Percentiles rank a stretch among this genome's conserved stretches.
phyloP scores from a whole-genome alignment of 202 grass and related monocot species.

The Panicum hallii region DNA sequence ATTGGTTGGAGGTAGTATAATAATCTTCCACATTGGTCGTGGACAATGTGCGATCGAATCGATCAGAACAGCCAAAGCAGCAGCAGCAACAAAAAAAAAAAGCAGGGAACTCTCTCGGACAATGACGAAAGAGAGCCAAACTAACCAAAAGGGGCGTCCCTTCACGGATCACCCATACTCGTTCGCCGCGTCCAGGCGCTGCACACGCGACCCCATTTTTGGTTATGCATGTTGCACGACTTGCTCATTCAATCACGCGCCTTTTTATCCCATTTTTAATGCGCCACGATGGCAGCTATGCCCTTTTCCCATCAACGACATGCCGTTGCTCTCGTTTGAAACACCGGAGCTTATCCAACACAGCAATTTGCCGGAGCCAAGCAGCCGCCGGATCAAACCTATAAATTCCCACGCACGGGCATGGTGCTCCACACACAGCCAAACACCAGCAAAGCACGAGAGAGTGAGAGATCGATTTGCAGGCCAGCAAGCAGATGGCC shows the following conservation, averaged over 20 bases:
- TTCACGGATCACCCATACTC: neutral
- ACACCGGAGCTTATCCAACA: conserved; percentile 43
- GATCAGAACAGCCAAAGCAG: too few relatives aligned
- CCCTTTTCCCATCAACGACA: neutral
- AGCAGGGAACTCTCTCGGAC: too few relatives aligned
- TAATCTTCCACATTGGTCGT: too few relatives aligned
- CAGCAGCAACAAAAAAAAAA: too few relatives aligned
- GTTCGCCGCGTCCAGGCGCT: conserved; percentile 19
- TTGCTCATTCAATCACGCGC: neutral
- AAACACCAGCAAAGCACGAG: neutral
- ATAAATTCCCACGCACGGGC: conserved; percentile 41
- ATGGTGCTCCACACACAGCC: conserved; percentile 43
- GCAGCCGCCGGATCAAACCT: neutral
- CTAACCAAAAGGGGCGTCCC: neutral
- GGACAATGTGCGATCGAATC: too few relatives aligned
- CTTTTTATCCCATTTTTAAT: conserved; percentile 20
- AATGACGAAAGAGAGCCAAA: neutral
- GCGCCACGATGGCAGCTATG: neutral
- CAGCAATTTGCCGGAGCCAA: neutral
- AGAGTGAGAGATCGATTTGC: neutral
- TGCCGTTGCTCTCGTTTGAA: conserved; percentile 33
- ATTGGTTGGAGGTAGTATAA: too few relatives aligned
- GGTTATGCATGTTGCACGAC: neutral
- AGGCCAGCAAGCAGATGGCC: conserved; percentile 26
- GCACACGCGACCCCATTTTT: neutral